Percentiles rank a stretch among this genome's conserved stretches.
Conservation (phyloP, 257 asterid genomes). For the Primulina eburnea region DNA sequence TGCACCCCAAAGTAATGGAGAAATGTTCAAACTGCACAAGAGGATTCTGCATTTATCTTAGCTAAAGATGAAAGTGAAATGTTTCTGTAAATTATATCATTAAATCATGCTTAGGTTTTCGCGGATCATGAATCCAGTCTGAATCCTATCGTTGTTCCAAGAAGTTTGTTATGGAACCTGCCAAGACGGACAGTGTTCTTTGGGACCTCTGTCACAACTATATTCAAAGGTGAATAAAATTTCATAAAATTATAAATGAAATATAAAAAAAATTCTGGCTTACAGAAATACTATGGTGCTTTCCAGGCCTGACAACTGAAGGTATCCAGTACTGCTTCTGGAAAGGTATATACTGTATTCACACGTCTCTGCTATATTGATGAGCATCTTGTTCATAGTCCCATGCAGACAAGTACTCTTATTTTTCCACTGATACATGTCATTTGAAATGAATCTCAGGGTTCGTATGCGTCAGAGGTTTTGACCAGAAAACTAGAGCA, state of each 20-base stretch:
- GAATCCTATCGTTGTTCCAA: slow-evolving; percentile 73
- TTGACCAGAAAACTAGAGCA: slow-evolving; percentile 33
- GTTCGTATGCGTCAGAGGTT: slow-evolving; percentile 42
- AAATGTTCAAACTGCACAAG: slow-evolving; percentile 17
- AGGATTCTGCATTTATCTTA: background rate
- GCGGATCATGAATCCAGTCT: slow-evolving; percentile 84
- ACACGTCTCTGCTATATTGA: background rate
- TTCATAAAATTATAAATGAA: slow-evolving; percentile 17
- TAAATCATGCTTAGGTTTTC: slow-evolving; percentile 53
- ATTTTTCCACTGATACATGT: background rate
- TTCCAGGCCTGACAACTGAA: slow-evolving; percentile 69
- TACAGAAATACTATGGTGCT: slow-evolving; percentile 27
- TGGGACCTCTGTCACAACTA: slow-evolving; percentile 82
- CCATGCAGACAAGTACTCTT: background rate
- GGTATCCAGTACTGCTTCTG: slow-evolving; percentile 81
- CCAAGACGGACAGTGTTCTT: slow-evolving; percentile 80
- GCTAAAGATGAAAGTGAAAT: background rate
- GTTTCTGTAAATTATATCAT: slow-evolving; percentile 14
- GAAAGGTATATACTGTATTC: slow-evolving; percentile 60
- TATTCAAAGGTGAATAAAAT: slow-evolving; percentile 64
- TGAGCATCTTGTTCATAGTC: background rate
- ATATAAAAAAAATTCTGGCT: slow-evolving; percentile 25
- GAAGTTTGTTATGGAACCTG: slow-evolving; percentile 70
- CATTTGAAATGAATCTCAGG: slow-evolving; percentile 26
- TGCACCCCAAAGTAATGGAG: background rate